Evolutionary conservation across 169 alveolate genomes (phyloP), one percentile per base, ranked within the genome.

Genomic region (Cytauxzoon felis): DNA sequence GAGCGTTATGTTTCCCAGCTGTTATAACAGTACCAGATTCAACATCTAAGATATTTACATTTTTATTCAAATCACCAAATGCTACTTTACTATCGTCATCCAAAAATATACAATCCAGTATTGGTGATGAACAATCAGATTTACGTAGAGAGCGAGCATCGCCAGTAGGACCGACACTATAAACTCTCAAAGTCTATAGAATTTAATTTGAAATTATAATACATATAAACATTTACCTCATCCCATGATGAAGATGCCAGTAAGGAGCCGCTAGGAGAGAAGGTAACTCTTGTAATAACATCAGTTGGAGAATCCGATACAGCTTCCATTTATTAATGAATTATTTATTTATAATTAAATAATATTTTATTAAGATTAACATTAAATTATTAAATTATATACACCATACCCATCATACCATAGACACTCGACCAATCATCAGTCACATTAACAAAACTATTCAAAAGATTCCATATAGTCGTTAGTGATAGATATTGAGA

Each of bases 201-300:
- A 26, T n/a, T 21, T n/a, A 16, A 21, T 6, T 18, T 5, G 24
- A 34, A 19, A 1, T 13, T 9, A 16, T n/a, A 2, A 29, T 11
- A 24, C 29, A 29, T 38, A 38, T n/a, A 48, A 13, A 2, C 16
- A 9, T 67, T 11, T n/a, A 76, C 86, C 76, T 76, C 50, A 63
- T 76, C 86, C 86, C 86, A 76, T 40, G 86, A 52, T 23, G 86
- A 23, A n/a, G 59, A n/a, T 21, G 86, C 81, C 26, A 76, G 75
- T 26, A 65, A 32, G 67, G 65, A 41, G 26, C 79, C 64, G 40
- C 53, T 57, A 30, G 47, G 57, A 3, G 70, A 72, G 80, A 73
- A 73, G 61, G 26, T 11, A 11, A 73, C 84, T 33, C 69, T 67
- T 26, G 84, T 40, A 0, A 73, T 45, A 19, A 73, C 79, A 29